Percentiles rank a stretch among this genome's conserved stretches.
Conservation (phyloP, 1,139 yeast genomes). For the Lodderomyces elongisporus region DNA sequence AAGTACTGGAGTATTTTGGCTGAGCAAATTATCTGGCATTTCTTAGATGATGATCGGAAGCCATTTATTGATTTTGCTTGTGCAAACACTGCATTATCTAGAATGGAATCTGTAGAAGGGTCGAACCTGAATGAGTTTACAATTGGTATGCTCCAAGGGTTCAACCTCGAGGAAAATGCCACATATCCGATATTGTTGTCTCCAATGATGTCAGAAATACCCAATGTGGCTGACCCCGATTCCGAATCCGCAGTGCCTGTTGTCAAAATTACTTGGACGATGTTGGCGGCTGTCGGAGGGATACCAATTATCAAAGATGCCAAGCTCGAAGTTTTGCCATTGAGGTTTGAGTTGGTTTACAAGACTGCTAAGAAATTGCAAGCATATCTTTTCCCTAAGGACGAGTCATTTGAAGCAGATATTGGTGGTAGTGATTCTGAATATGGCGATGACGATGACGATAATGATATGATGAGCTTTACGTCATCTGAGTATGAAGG, state of each 20-base stretch:
- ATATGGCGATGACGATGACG: background rate
- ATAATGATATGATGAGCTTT: too few species aligned
- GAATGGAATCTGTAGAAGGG: constrained; percentile 51
- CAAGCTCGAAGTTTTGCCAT: constrained; percentile 56
- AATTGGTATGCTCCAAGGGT: constrained; percentile 63
- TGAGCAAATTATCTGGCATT: constrained; percentile 69
- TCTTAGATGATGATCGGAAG: constrained; percentile 52
- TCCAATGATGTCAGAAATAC: constrained; percentile 34
- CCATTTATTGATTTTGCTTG: constrained; percentile 74
- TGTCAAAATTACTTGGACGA: constrained; percentile 61
- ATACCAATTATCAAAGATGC: constrained; percentile 53
- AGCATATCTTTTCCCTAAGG: constrained; percentile 60
- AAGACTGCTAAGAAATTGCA: constrained; percentile 57
- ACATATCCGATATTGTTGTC: constrained; percentile 68
- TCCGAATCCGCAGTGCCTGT: constrained; percentile 27
- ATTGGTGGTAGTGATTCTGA: background rate
- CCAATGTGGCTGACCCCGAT: constrained; percentile 4
- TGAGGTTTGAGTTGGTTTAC: constrained; percentile 70
- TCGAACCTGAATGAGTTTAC: constrained; percentile 58
- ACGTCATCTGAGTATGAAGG: too few species aligned
- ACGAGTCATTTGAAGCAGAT: constrained; percentile 6
- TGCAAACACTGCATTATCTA: constrained; percentile 56
- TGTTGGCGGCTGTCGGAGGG: constrained; percentile 82
- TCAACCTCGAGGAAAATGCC: constrained; percentile 58
- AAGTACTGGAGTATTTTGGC: constrained; percentile 38